Evolutionary conservation across 192 early-diverging fungal species (phyloP).

Genomic region (Coemansia sp.): DNA sequence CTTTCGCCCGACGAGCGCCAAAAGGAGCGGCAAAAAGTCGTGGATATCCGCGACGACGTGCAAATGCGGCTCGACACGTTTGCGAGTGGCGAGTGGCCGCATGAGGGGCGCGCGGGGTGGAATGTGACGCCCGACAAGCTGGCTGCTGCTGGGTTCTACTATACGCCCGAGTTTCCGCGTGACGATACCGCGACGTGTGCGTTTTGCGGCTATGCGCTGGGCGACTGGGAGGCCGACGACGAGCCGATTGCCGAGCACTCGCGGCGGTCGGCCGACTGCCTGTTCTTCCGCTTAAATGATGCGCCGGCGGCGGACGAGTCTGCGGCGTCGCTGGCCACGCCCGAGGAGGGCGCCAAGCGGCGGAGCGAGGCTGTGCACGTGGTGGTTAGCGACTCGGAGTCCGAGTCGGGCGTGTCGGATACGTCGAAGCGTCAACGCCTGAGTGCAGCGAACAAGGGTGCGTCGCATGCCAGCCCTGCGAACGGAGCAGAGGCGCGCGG

Average conservation of each 20-base stretch:
- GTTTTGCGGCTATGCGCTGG: slow-evolving; percentile 50
- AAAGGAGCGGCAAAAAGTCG: slow-evolving; percentile 2
- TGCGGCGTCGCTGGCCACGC: not conserved
- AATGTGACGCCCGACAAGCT: slow-evolving; percentile 45
- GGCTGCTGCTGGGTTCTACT: slow-evolving; percentile 50
- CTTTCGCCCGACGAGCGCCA: not conserved
- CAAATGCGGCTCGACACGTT: slow-evolving; percentile 28
- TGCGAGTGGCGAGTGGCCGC: slow-evolving; percentile 35
- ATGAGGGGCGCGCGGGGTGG: slow-evolving; percentile 35
- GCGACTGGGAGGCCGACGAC: slow-evolving; percentile 51
- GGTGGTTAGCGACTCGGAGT: not conserved
- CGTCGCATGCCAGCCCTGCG: too few species aligned
- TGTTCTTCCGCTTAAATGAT: slow-evolving; percentile 41
- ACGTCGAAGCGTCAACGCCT: slow-evolving; percentile 35
- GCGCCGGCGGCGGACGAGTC: not conserved
- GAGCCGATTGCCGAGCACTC: slow-evolving; percentile 47
- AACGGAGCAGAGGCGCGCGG: too few species aligned
- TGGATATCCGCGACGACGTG: slow-evolving; percentile 16
- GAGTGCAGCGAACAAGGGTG: slow-evolving; percentile 1
- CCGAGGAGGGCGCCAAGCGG: slow-evolving; percentile 10
- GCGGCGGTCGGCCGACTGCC: slow-evolving; percentile 35
- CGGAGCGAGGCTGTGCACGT: not conserved
- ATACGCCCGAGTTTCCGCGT: slow-evolving; percentile 37
- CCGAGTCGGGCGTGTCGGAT: slow-evolving; percentile 10
- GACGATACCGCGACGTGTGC: slow-evolving; percentile 49